phyloP scores from a whole-genome alignment of 306 rosid species.

The Vigna hirtella region DNA sequence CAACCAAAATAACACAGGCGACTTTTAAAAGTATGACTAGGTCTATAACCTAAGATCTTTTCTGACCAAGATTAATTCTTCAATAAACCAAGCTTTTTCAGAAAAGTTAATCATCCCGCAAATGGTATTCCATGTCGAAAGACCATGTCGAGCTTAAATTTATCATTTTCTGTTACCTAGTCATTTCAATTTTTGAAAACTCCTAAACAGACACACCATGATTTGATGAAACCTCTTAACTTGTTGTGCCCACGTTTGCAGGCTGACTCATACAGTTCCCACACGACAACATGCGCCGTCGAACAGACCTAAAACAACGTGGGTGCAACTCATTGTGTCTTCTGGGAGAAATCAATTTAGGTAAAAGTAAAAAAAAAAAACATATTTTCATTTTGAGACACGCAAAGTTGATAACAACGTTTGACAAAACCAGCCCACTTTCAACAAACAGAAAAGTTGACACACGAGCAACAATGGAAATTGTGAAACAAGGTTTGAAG shows the following conservation, averaged over 20 bases:
- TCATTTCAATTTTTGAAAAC: not conserved
- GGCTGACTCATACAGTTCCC: not conserved
- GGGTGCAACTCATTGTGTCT: conserved; percentile 18
- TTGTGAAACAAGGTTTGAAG: conserved; percentile 35
- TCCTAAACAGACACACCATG: not conserved
- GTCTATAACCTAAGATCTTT: not conserved
- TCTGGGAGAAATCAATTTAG: conserved; percentile 27
- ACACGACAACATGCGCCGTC: not conserved
- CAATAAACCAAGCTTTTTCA: no score
- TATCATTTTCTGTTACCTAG: not conserved
- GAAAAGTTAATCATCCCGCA: no score
- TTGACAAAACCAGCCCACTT: conserved; percentile 41
- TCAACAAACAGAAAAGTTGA: conserved; percentile 45
- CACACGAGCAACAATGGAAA: conserved; percentile 42
- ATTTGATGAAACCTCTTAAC: conserved; percentile 8
- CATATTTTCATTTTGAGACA: not conserved
- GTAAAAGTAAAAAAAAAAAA: not conserved
- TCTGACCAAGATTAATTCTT: no score
- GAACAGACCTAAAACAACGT: conserved; percentile 15
- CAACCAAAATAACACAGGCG: not conserved
- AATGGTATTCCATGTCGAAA: no score
- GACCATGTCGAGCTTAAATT: not conserved
- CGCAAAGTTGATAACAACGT: conserved; percentile 33
- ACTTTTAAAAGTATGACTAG: not conserved
- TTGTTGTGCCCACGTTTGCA: not conserved